Conservation (phyloP, 495 filamentous ascomycete genomes). For the Penicillium nucicola region DNA sequence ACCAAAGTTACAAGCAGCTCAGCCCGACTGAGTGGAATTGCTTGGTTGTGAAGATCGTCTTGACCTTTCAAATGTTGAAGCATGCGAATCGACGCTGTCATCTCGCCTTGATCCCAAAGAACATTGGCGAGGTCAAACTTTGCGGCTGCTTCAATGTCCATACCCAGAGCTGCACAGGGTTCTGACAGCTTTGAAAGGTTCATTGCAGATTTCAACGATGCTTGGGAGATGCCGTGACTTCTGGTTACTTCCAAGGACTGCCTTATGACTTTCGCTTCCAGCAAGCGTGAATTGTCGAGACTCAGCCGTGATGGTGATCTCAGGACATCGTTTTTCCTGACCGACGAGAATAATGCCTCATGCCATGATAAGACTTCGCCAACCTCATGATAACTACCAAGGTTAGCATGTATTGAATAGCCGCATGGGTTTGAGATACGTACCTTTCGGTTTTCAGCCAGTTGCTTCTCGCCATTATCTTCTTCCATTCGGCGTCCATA, state of each 20-base stretch:
- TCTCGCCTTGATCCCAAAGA: constrained; percentile 92
- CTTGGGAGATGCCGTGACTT: constrained; percentile 75
- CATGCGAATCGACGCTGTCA: constrained; percentile 85
- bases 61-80: constrained; percentile 68
- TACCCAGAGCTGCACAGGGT: constrained; percentile 60
- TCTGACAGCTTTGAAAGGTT: constrained; percentile 71
- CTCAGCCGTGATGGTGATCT: constrained; percentile 54
- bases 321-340: constrained; percentile 65
- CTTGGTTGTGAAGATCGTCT: constrained; percentile 63
- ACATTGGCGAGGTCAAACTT: constrained; percentile 81
- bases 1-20: constrained; percentile 84
- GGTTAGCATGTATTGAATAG: constrained; percentile 16
- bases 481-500: constrained; percentile 57
- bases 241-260: constrained; percentile 70
- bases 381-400: constrained; percentile 72
- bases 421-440: constrained; percentile 14
- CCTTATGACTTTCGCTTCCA: constrained; percentile 72
- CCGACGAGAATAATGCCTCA: constrained; percentile 76
- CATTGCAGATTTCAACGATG: constrained; percentile 79
- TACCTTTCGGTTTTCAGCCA: constrained; percentile 83
- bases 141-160: constrained; percentile 72
- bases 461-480: constrained; percentile 59
- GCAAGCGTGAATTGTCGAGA: constrained; percentile 59
- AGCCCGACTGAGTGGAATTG: constrained; percentile 68
- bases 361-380: constrained; percentile 77